phyloP scores from a whole-genome alignment of 257 asterid species.

The Scutellaria galericulata region DNA sequence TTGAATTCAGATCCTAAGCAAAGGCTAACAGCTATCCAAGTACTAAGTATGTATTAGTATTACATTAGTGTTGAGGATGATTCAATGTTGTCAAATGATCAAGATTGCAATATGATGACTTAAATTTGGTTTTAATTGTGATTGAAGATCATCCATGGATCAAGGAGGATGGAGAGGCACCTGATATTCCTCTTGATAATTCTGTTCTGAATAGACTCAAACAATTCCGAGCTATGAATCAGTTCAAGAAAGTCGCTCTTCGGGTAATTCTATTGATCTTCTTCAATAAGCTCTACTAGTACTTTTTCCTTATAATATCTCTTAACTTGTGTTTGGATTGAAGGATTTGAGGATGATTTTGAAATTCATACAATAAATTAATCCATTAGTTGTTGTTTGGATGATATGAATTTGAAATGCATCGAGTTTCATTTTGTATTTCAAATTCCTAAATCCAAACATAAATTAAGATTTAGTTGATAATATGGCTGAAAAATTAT shows the following conservation, averaged over 20 bases:
- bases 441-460: no score
- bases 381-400: no score
- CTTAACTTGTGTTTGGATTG: no score
- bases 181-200: conserved; percentile 64
- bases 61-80: background rate
- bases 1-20: conserved; percentile 62
- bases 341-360: no score
- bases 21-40: conserved; percentile 61
- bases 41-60: conserved; percentile 45
- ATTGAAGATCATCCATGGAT: conserved; percentile 70
- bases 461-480: no score
- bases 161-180: conserved; percentile 80
- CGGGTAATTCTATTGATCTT: conserved; percentile 38
- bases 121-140: background rate
- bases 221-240: conserved; percentile 65
- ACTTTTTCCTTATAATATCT: no score
- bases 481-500: no score
- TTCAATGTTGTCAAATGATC: background rate
- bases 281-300: no score
- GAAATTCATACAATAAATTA: no score
- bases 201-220: conserved; percentile 63
- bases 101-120: background rate
- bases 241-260: conserved; percentile 71
- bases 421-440: no score
- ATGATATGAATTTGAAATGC: no score